Evolutionary conservation across 345 rosid species (phyloP).

Genomic region (Streptanthus diversifolius): DNA sequence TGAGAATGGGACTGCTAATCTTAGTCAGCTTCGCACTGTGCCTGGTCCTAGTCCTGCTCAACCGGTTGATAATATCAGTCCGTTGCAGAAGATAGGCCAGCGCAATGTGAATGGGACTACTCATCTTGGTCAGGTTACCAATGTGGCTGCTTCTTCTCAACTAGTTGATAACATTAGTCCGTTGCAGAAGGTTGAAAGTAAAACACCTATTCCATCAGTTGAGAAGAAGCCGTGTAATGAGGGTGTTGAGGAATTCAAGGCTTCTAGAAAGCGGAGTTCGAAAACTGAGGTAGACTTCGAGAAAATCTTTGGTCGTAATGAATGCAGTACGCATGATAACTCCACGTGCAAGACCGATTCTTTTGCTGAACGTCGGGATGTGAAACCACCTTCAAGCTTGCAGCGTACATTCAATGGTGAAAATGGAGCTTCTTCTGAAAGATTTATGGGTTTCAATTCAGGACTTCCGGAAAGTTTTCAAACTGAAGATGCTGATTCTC

Average conservation of each 20-base stretch:
- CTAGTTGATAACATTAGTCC: neutral
- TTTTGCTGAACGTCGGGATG: conserved; percentile 28
- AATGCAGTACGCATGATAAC: conserved; percentile 10
- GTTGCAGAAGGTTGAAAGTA: conserved; percentile 15
- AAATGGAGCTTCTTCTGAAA: conserved; percentile 26
- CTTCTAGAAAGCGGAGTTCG: conserved; percentile 25
- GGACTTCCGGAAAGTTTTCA: conserved; percentile 36
- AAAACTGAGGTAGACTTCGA: conserved; percentile 24
- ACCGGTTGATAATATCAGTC: conserved; percentile 5
- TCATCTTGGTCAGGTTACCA: conserved; percentile 41
- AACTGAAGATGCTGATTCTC: conserved; percentile 39
- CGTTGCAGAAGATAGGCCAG: conserved; percentile 12
- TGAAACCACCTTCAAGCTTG: conserved; percentile 35
- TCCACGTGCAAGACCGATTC: conserved; percentile 35
- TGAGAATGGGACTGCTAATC: conserved; percentile 42
- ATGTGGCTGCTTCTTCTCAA: conserved; percentile 22
- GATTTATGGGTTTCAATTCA: conserved; percentile 27
- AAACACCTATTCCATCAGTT: conserved; percentile 29
- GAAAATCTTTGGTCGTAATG: conserved; percentile 26
- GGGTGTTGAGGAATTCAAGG: conserved; percentile 29
- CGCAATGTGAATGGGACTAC: conserved; percentile 42
- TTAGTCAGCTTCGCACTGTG: conserved; percentile 41
- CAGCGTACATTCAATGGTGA: conserved; percentile 21
- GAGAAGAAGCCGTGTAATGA: conserved; percentile 29
- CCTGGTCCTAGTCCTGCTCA: conserved; percentile 13